Conservation (phyloP, 257 asterid genomes). For the Nicotiana obtusifolia region DNA sequence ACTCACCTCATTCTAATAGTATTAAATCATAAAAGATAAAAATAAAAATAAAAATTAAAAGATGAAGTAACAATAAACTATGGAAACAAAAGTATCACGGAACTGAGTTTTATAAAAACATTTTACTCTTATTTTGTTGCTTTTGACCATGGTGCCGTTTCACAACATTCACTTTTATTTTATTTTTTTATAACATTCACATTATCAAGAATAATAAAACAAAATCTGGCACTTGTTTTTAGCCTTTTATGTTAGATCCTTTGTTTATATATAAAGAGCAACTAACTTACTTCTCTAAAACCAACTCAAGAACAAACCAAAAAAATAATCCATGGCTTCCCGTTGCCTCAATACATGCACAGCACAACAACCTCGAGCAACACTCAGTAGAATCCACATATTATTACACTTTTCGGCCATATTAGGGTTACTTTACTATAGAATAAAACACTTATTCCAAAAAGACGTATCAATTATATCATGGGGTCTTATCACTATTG, state of each 20-base stretch:
- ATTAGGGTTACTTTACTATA: conserved; percentile 47
- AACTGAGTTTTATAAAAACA: background rate
- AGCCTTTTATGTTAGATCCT: background rate
- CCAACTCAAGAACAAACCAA: background rate
- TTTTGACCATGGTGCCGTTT: background rate
- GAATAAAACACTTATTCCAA: conserved; percentile 36
- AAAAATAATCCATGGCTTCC: background rate
- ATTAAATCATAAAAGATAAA: too few species aligned
- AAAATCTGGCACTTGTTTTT: background rate
- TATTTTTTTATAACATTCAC: background rate
- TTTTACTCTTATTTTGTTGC: background rate
- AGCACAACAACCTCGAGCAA: conserved; percentile 55
- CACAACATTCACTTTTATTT: background rate
- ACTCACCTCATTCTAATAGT: too few species aligned
- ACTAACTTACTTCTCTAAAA: background rate
- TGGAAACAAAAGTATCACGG: too few species aligned
- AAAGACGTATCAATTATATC: conserved; percentile 36
- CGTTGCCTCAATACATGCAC: conserved; percentile 49
- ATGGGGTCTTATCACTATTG: conserved; percentile 45
- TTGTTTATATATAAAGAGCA: background rate
- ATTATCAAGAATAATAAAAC: background rate
- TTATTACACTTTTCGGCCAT: conserved; percentile 46
- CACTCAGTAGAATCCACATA: conserved; percentile 51
- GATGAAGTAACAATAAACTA: too few species aligned
- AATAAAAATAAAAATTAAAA: too few species aligned